Conservation (phyloP, 148 eudicot genomes). For the Vaccinium myrtillus region DNA sequence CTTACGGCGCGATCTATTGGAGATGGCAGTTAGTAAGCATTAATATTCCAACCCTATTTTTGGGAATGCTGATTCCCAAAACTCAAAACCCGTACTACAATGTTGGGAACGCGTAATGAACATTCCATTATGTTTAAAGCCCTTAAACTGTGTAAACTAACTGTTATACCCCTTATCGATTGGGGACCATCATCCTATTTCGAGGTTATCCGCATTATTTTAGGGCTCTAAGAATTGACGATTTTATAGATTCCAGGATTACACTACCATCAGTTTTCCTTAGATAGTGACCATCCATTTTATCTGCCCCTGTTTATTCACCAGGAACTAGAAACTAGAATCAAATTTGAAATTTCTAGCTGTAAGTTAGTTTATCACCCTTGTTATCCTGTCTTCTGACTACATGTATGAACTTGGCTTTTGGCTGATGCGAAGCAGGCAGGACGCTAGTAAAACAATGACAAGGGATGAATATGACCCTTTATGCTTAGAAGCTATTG, state of each 20-base stretch:
- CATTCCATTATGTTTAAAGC: not conserved
- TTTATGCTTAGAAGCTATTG: constrained; percentile 20
- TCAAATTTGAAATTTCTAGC: not conserved
- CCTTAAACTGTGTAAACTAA: not conserved
- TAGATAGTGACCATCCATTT: not conserved
- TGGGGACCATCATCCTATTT: not conserved
- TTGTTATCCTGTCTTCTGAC: not conserved
- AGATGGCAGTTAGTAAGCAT: not conserved
- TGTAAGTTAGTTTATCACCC: not conserved
- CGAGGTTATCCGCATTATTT: not conserved
- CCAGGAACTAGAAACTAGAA: not conserved
- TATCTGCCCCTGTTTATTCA: not conserved
- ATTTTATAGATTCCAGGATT: not conserved
- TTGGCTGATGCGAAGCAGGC: constrained; percentile 10
- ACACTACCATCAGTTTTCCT: not conserved
- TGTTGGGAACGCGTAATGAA: not conserved
- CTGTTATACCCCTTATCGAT: not conserved
- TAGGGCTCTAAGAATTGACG: not conserved
- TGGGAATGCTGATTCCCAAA: not conserved
- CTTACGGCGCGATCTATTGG: not conserved
- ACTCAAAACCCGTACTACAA: not conserved
- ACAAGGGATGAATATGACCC: not conserved
- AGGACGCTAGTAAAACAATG: constrained; percentile 11
- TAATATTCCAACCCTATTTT: not conserved
- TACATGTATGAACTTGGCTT: not conserved